A percentile compares a stretch with the other conserved stretches of the same genome.
Conservation (phyloP, 139 green algal genomes). For the Chlorella sorokiniana region DNA sequence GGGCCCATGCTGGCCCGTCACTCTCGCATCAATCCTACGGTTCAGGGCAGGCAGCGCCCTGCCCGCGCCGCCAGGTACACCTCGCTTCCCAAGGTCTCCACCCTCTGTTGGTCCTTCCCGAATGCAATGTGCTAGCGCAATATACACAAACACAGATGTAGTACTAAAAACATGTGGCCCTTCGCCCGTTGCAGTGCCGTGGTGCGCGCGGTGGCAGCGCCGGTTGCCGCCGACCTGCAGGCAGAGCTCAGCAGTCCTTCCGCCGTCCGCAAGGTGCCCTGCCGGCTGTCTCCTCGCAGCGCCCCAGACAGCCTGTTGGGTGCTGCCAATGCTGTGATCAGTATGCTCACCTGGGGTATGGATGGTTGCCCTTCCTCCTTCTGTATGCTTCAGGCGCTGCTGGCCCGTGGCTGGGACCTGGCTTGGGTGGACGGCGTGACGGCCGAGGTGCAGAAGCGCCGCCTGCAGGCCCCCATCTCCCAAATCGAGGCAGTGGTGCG, state of each 20-base stretch:
- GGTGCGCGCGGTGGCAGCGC: conserved; percentile 1
- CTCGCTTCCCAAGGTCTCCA: background rate
- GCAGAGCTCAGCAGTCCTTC: conserved; percentile 14
- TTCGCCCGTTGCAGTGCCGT: background rate
- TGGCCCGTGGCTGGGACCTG: conserved; percentile 28
- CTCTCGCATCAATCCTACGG: background rate
- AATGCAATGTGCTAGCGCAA: background rate
- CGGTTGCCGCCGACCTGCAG: conserved; percentile 13
- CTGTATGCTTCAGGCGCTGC: conserved; percentile 22
- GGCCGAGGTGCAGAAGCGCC: conserved; percentile 32
- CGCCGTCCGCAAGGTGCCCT: conserved; percentile 29
- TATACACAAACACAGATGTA: background rate
- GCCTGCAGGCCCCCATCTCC: conserved; percentile 12
- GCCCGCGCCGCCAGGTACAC: background rate
- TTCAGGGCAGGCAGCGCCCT: background rate
- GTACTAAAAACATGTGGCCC: background rate
- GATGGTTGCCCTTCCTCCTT: no score
- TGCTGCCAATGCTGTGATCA: no score
- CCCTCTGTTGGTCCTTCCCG: background rate
- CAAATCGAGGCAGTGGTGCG: conserved; percentile 34
- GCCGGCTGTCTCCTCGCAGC: no score
- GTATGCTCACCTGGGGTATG: no score
- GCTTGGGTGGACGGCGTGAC: conserved; percentile 40
- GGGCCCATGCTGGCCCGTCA: background rate
- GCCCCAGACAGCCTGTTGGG: no score